Evolutionary conservation across 805 yeast genomes (phyloP).

Genomic region (Wickerhamomyces subpelliculosus): DNA sequence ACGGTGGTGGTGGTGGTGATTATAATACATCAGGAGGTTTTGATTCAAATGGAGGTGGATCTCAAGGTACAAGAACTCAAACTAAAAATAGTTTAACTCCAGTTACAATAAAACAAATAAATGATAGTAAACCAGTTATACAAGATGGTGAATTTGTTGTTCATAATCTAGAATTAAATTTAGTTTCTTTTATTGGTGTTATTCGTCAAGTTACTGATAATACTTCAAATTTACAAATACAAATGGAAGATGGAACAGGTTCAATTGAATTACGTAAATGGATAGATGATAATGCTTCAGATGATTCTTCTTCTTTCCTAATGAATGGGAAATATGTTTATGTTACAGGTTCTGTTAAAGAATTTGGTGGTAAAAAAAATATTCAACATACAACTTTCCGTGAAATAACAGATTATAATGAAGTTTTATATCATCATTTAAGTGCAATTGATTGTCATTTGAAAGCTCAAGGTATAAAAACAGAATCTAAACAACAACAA

Average conservation of each 20-base stretch:
- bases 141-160: constrained; percentile 64
- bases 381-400: constrained; percentile 58
- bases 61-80: constrained; percentile 21
- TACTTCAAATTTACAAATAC: constrained; percentile 47
- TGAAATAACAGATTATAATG: constrained; percentile 56
- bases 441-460: constrained; percentile 55
- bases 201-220: constrained; percentile 57
- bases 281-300: constrained; percentile 39
- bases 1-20: constrained; percentile 14
- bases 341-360: constrained; percentile 49
- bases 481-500: constrained; percentile 4
- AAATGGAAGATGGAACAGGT: constrained; percentile 79
- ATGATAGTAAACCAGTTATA: constrained; percentile 49
- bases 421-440: constrained; percentile 60
- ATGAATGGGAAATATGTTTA: constrained; percentile 52
- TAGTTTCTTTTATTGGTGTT: constrained; percentile 63
- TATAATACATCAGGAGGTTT: constrained; percentile 28
- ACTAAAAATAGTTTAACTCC: constrained; percentile 43
- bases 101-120: constrained; percentile 67
- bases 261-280: constrained; percentile 58
- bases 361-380: constrained; percentile 56
- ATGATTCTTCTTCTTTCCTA: constrained; percentile 26
- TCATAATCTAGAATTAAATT: constrained; percentile 52
- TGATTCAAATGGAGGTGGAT: constrained; percentile 27
- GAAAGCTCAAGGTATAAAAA: constrained; percentile 43